Conservation (phyloP, 495 filamentous ascomycete genomes). For the Aspergillus haitiensis region DNA sequence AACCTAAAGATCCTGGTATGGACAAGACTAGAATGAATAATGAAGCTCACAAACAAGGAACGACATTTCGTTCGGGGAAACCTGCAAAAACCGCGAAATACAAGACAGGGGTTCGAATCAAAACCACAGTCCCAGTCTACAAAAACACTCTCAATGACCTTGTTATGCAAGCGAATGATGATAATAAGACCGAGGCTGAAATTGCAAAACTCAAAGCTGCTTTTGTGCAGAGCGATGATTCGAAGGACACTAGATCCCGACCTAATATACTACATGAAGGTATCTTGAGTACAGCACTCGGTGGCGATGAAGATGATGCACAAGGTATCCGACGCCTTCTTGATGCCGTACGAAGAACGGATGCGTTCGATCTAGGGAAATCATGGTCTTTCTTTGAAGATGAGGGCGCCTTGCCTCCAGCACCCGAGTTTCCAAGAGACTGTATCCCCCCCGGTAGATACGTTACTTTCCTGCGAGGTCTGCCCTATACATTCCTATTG, state of each 20-base stretch:
- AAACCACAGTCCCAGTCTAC: constrained; percentile 51
- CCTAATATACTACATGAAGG: constrained; percentile 42
- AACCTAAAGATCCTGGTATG: constrained; percentile 7
- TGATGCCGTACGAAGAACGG: constrained; percentile 72
- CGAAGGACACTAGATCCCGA: constrained; percentile 2
- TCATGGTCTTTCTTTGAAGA: constrained; percentile 68
- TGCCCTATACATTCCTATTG: constrained; percentile 1
- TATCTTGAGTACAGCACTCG: constrained; percentile 43
- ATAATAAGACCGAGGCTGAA: constrained; percentile 57
- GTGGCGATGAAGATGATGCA: constrained; percentile 53
- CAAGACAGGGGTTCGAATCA: not conserved
- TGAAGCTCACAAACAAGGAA: constrained; percentile 13
- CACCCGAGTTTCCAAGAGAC: constrained; percentile 37
- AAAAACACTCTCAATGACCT: constrained; percentile 68
- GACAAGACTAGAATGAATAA: constrained; percentile 22
- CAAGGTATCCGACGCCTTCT: constrained; percentile 58
- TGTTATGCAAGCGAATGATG: constrained; percentile 57
- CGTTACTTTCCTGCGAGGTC: constrained; percentile 41
- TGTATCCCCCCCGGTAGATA: constrained; percentile 28
- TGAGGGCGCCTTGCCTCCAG: constrained; percentile 31
- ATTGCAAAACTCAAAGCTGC: constrained; percentile 54
- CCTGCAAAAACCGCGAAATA: constrained; percentile 7
- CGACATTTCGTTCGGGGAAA: constrained; percentile 18
- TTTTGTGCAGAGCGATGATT: constrained; percentile 24
- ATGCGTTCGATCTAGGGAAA: constrained; percentile 60